phyloP scores from a whole-genome alignment of 768 basidiomycete species.

The Gautieria morchelliformis region DNA sequence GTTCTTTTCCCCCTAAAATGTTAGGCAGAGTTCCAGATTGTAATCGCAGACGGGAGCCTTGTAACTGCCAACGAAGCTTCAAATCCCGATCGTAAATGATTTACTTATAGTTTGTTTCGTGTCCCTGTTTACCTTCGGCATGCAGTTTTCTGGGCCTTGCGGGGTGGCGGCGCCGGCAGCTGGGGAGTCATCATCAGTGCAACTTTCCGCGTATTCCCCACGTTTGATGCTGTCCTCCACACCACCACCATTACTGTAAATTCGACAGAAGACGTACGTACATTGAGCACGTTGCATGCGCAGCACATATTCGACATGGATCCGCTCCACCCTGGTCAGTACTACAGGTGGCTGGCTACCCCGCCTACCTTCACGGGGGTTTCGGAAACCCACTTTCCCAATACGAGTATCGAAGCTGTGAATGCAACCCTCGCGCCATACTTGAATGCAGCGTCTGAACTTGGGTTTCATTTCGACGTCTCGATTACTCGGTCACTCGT shows the following conservation, averaged over 20 bases:
- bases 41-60: conserved; percentile 22
- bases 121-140: background rate
- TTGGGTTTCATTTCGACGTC: conserved; percentile 6
- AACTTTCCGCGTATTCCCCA: conserved; percentile 26
- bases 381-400: conserved; percentile 17
- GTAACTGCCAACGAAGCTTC: conserved; percentile 18
- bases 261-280: conserved; percentile 13
- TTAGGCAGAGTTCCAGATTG: conserved; percentile 19
- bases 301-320: conserved; percentile 29
- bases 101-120: background rate
- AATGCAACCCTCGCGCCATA: conserved; percentile 16
- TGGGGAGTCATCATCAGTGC: conserved; percentile 30
- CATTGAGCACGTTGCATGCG: conserved; percentile 22
- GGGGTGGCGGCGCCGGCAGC: conserved; percentile 16
- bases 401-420: conserved; percentile 10
- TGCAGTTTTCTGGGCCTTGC: conserved; percentile 5
- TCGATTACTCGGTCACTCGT: background rate
- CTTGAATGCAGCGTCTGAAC: conserved; percentile 11
- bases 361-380: too few species aligned
- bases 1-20: background rate
- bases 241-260: conserved; percentile 12
- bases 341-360: conserved; percentile 11
- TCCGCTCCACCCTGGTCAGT: conserved; percentile 21
- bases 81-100: conserved; percentile 17
- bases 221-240: conserved; percentile 19